Conservation (phyloP, 2,329 filamentous ascomycete genomes). For the Aspergillus sp. region DNA sequence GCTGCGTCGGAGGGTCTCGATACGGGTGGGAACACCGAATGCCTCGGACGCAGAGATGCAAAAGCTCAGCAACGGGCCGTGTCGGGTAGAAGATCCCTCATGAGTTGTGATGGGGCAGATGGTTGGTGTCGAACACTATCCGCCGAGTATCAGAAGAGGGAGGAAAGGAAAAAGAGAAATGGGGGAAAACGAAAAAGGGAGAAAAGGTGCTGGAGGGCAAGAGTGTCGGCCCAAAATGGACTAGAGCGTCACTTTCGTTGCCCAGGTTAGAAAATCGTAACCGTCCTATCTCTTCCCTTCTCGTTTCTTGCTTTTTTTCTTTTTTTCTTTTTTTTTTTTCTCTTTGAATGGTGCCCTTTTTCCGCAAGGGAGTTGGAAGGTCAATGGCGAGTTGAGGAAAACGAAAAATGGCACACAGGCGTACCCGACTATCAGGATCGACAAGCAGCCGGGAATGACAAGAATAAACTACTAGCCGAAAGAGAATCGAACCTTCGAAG, state of each 20-base stretch:
- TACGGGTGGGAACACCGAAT: slow-evolving; percentile 19
- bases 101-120: slow-evolving; percentile 17
- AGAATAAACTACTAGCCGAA: slow-evolving; percentile 11
- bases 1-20: slow-evolving; percentile 13
- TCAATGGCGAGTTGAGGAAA: slow-evolving; percentile 14
- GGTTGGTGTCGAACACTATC: slow-evolving; percentile 14
- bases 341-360: slow-evolving; percentile 7
- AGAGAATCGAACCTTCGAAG: slow-evolving; percentile 10
- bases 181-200: slow-evolving; percentile 14
- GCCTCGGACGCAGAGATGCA: slow-evolving; percentile 20
- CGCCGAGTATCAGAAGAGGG: slow-evolving; percentile 18
- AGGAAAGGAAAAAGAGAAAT: slow-evolving; percentile 14
- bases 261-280: background rate
- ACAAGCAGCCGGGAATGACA: slow-evolving; percentile 13
- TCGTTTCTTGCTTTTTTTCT: slow-evolving; percentile 15
- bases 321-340: slow-evolving; percentile 5
- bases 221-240: slow-evolving; percentile 7
- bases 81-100: slow-evolving; percentile 25
- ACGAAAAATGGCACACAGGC: slow-evolving; percentile 8
- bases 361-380: slow-evolving; percentile 20
- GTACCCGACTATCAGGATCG: slow-evolving; percentile 21
- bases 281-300: background rate
- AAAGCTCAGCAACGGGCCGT: slow-evolving; percentile 27
- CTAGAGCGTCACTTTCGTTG: background rate
- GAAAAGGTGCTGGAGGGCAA: background rate